A percentile compares a stretch with the other conserved stretches of the same genome.
Conservation (phyloP, 2,329 filamentous ascomycete species). For the Chrysoporthe austroafricana region DNA sequence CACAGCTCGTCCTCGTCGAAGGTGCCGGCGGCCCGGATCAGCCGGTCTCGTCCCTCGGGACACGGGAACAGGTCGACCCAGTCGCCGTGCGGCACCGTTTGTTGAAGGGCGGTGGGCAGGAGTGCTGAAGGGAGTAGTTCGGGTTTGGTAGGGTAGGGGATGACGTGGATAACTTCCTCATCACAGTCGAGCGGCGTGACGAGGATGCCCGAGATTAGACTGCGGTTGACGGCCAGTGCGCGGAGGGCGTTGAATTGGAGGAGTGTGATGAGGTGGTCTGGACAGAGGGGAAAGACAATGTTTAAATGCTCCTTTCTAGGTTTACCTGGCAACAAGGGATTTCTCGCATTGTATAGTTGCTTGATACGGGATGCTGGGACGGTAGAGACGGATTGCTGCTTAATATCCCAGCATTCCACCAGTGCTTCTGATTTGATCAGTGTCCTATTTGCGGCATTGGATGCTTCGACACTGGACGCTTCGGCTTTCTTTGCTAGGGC, state of each 20-base stretch:
- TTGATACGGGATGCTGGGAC: constrained; percentile 38
- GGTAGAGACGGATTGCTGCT: constrained; percentile 38
- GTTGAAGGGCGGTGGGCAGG: constrained; percentile 45
- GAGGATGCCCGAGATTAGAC: constrained; percentile 38
- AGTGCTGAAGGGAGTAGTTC: constrained; percentile 39
- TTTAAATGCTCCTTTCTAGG: constrained; percentile 31
- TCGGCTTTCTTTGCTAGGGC: background rate
- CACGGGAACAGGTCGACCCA: constrained; percentile 49
- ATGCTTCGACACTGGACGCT: background rate
- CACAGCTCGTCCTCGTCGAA: constrained; percentile 50
- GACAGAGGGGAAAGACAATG: constrained; percentile 41
- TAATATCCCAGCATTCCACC: constrained; percentile 41
- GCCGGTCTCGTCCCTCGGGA: constrained; percentile 43
- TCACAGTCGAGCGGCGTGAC: constrained; percentile 33
- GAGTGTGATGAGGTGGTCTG: constrained; percentile 48
- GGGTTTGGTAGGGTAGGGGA: constrained; percentile 37
- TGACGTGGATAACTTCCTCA: constrained; percentile 36
- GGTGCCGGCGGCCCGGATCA: constrained; percentile 41
- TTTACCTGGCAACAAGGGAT: constrained; percentile 36
- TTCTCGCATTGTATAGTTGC: constrained; percentile 38
- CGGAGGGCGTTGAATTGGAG: constrained; percentile 47
- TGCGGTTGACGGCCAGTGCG: constrained; percentile 42
- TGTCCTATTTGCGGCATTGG: background rate
- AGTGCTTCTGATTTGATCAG: constrained; percentile 33
- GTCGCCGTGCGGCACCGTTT: constrained; percentile 41